Base-by-base conservation (phyloP, 2,329 filamentous ascomycete genomes). In the Chaetomiaceae sp. region DNA sequence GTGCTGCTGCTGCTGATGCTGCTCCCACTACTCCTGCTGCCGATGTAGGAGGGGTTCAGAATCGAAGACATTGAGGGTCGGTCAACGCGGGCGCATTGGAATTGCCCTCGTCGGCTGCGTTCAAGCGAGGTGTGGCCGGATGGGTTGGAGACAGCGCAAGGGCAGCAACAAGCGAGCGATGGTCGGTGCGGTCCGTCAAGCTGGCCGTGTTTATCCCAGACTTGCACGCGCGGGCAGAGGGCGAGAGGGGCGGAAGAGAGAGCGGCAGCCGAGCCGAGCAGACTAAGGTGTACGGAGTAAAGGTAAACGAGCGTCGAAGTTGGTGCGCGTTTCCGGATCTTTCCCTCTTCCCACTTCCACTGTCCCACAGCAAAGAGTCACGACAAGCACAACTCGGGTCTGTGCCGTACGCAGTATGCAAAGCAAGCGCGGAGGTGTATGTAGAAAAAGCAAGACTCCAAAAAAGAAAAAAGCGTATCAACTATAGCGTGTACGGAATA, bases 31-130 rank as follows among this genome's bases (percentile, higher is more conserved):
- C 47, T 55, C 38, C 53, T 51, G 49, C 41, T 56, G 49, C 48
- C 49, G 44, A 34, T 44, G 42, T 41, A 45, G 42, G 49, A 37
- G 30, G 52, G 34, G 46, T 56, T 58, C 56, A 41, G 41, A 50
- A 50, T 42, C 31, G 46, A 44, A 60, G 56, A 53, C 60, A 62
- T 62, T 44, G 54, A 53, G 56, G 25, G 58, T 62, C 49, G 58
- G 52, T n/a, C 42, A 59, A 52, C 42, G 48, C 44, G 30, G 20
- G 20, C 34, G 43, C 41, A 48, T 40, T 37, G 30, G 42, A 34
- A 27, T 27, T 30, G 35, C 25, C 21, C 41, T 43, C 34, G 47
- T n/a, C 21, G 7, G 41, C 13, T 8, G 14, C 25, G 25, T 27
- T 27, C 25, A 35, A 5, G 35, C 5, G 38, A 17, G n/a, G 34